Evolutionary conservation across 2,329 filamentous ascomycete genomes (phyloP).

Genomic region (Parastagonospora nodorum): DNA sequence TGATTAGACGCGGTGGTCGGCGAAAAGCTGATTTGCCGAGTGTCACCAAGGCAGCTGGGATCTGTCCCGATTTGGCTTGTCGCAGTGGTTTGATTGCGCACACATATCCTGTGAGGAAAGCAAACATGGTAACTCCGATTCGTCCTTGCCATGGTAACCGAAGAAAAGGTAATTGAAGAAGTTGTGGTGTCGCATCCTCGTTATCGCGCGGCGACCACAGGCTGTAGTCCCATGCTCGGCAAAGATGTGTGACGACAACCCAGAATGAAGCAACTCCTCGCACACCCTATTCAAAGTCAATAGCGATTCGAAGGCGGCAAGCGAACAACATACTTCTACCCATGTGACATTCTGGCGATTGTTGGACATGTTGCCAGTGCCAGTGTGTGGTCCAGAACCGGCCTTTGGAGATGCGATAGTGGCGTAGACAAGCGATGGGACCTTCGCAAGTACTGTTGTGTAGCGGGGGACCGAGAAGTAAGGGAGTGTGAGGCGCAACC

Average conservation of each 20-base stretch:
- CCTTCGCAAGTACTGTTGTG: constrained; percentile 34
- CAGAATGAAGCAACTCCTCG: constrained; percentile 60
- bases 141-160: constrained; percentile 62
- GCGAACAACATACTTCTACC: constrained; percentile 43
- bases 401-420: constrained; percentile 19
- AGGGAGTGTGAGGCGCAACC: constrained; percentile 12
- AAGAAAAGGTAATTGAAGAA: constrained; percentile 59
- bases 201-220: constrained; percentile 56
- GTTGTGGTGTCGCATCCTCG: constrained; percentile 48
- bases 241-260: constrained; percentile 59
- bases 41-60: constrained; percentile 51
- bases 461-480: constrained; percentile 22
- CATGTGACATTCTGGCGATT: constrained; percentile 47
- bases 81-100: constrained; percentile 61
- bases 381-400: constrained; percentile 12
- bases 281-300: constrained; percentile 49
- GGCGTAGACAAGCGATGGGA: constrained; percentile 32
- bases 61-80: constrained; percentile 54
- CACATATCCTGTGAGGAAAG: constrained; percentile 62
- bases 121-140: constrained; percentile 61
- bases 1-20: constrained; percentile 57
- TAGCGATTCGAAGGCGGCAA: not conserved
- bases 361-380: constrained; percentile 30
- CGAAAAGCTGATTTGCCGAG: constrained; percentile 61
- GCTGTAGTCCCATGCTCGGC: constrained; percentile 58